These are phyloP conservation scores for Aspergillus ellipticus DNA, from an alignment of 495 filamentous ascomycete species.

Conservation along the genomic window DNA sequence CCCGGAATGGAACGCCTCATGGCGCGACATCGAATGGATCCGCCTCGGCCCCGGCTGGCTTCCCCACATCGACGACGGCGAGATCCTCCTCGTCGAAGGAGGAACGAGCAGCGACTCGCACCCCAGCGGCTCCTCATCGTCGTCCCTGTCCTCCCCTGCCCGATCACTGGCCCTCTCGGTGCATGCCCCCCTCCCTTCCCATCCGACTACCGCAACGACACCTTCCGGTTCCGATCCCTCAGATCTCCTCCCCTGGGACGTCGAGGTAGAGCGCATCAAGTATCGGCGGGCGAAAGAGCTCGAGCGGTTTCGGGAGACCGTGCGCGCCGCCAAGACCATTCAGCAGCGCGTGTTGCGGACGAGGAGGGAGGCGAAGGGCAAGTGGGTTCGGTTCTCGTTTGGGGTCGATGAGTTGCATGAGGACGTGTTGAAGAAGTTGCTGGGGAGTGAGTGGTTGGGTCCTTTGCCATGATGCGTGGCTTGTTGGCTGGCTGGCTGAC, in stretches of 20 bases:
- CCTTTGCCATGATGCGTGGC: constrained; percentile 3
- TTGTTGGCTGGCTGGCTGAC: too few relatives aligned
- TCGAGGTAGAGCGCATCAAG: constrained; percentile 29
- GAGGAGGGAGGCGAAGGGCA: constrained; percentile 29
- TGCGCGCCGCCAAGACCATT: constrained; percentile 23
- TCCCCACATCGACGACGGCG: constrained; percentile 14
- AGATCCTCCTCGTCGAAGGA: not conserved
- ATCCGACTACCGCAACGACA: not conserved
- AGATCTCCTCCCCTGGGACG: constrained; percentile 25
- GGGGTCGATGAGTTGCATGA: constrained; percentile 24
- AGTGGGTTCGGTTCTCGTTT: constrained; percentile 37
- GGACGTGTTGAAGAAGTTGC: constrained; percentile 15
- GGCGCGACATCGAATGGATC: constrained; percentile 48
- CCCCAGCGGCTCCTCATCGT: not conserved
- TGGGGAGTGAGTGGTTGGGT: constrained; percentile 16
- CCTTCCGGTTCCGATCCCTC: not conserved
- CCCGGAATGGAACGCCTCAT: constrained; percentile 49
- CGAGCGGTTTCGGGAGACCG: constrained; percentile 19
- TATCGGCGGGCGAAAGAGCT: constrained; percentile 26
- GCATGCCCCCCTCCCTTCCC: constrained; percentile 10
- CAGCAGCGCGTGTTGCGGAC: constrained; percentile 24
- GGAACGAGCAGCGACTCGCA: not conserved
- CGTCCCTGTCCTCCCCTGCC: not conserved
- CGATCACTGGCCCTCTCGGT: constrained; percentile 17
- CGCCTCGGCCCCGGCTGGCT: constrained; percentile 52